Evolutionary conservation across 1,284 basidiomycete species (phyloP).

Genomic region (Leccinum cinnamomeum): DNA sequence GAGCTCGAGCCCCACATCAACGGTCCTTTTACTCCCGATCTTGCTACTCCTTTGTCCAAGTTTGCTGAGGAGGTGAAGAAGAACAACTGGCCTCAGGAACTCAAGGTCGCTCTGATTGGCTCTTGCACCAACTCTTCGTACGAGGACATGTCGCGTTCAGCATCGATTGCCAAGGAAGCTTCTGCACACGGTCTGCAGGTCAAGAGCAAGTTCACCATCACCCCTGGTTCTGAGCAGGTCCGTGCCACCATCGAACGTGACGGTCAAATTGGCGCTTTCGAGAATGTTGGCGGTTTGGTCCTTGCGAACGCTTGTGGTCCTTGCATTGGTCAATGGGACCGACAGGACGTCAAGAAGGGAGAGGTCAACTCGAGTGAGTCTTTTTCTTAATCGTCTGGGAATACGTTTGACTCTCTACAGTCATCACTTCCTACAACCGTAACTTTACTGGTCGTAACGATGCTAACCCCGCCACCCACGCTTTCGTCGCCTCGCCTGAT

Average conservation of each 20-base stretch:
- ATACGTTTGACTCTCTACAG: conserved; percentile 37
- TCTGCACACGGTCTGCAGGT: conserved; percentile 81
- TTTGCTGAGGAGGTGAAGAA: conserved; percentile 91
- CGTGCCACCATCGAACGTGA: conserved; percentile 97
- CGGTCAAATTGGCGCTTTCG: conserved; percentile 88
- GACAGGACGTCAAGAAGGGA: conserved; percentile 95
- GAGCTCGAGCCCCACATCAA: conserved; percentile 99
- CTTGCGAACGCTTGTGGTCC: conserved; percentile 99
- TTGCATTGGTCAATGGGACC: conserved; percentile 99
- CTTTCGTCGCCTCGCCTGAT: conserved; percentile 98
- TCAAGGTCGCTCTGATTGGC: conserved; percentile 97
- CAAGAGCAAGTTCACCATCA: conserved; percentile 97
- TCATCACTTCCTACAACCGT: conserved; percentile 99
- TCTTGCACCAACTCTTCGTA: conserved; percentile 99
- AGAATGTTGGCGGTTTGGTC: conserved; percentile 88
- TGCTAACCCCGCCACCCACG: conserved; percentile 98
- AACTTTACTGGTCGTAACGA: conserved; percentile 99
- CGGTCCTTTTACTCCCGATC: conserved; percentile 97
- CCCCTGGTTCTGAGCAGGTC: conserved; percentile 97
- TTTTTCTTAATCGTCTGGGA: neutral
- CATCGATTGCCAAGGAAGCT: conserved; percentile 91
- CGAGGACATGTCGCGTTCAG: conserved; percentile 99
- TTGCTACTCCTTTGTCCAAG: conserved; percentile 95
- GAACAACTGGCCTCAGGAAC: conserved; percentile 95
- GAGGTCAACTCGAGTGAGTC: conserved; percentile 88